Conservation (phyloP, 2,329 filamentous ascomycete genomes). For the Westerdykella ornata region DNA sequence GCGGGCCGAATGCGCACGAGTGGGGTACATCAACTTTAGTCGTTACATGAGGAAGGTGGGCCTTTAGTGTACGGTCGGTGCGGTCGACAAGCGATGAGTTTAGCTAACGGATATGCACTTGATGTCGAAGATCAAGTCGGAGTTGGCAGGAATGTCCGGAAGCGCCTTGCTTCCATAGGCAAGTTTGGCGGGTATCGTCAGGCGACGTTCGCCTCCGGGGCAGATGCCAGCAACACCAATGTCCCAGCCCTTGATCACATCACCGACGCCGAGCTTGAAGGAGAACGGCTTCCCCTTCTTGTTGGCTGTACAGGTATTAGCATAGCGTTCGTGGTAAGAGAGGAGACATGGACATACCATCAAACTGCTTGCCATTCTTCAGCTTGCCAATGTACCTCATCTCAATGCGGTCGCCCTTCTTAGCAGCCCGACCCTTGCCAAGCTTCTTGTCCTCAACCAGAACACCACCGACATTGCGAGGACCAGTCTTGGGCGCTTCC, state of each 20-base stretch:
- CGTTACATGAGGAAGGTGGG: constrained; percentile 20
- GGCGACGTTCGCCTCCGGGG: constrained; percentile 84
- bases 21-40: constrained; percentile 19
- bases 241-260: constrained; percentile 99
- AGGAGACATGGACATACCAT: constrained; percentile 56
- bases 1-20: constrained; percentile 23
- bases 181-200: constrained; percentile 79
- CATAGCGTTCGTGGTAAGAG: constrained; percentile 1
- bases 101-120: constrained; percentile 47
- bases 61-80: constrained; percentile 11
- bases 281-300: constrained; percentile 98
- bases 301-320: constrained; percentile 60
- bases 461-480: constrained; percentile 79
- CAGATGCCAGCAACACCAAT: constrained; percentile 88
- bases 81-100: constrained; percentile 8
- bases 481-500: constrained; percentile 49
- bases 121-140: constrained; percentile 80
- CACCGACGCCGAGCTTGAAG: constrained; percentile 88
- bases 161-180: constrained; percentile 82
- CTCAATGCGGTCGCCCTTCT: constrained; percentile 82
- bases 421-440: constrained; percentile 74
- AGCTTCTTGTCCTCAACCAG: constrained; percentile 93
- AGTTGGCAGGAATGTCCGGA: constrained; percentile 85
- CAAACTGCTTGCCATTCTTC: constrained; percentile 88
- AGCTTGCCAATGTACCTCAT: constrained; percentile 98